A percentile compares a stretch with the other conserved stretches of the same genome.
These are phyloP conservation scores for Sugiyamaella smithiae DNA, from an alignment of 805 yeast genomes.

Conservation along the genomic window DNA sequence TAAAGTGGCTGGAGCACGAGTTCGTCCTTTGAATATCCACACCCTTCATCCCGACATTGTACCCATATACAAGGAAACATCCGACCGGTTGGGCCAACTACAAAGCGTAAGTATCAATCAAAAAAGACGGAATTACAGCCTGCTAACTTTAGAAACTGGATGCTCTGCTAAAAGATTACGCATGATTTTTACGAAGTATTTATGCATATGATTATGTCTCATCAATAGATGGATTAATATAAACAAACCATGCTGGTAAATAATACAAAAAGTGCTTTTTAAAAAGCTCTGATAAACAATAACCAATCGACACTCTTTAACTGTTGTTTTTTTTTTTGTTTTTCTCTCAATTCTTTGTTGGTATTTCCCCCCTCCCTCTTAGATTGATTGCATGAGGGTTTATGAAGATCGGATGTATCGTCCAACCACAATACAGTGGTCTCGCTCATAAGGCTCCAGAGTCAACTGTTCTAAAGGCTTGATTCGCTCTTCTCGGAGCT, in stretches of 20 bases:
- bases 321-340: not conserved
- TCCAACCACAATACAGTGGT: constrained; percentile 98
- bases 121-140: not conserved
- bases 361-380: too few relatives aligned
- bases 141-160: constrained; percentile 15
- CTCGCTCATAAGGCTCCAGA: constrained; percentile 99
- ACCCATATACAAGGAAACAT: constrained; percentile 26
- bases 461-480: constrained; percentile 98
- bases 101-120: constrained; percentile 10
- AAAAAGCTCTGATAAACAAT: not conserved
- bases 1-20: not conserved
- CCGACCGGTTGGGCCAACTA: constrained; percentile 25
- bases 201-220: constrained; percentile 1
- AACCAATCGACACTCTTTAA: not conserved
- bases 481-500: constrained; percentile 97
- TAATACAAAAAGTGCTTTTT: not conserved
- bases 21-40: not conserved
- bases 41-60: constrained; percentile 27
- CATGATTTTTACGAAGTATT: constrained; percentile 2
- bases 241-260: constrained; percentile 1
- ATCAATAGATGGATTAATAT: constrained; percentile 1
- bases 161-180: constrained; percentile 10
- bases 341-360: too few relatives aligned
- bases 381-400: too few relatives aligned
- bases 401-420: constrained; percentile 77